Conservation (phyloP, 75 land plant species). For the Picea glauca region DNA sequence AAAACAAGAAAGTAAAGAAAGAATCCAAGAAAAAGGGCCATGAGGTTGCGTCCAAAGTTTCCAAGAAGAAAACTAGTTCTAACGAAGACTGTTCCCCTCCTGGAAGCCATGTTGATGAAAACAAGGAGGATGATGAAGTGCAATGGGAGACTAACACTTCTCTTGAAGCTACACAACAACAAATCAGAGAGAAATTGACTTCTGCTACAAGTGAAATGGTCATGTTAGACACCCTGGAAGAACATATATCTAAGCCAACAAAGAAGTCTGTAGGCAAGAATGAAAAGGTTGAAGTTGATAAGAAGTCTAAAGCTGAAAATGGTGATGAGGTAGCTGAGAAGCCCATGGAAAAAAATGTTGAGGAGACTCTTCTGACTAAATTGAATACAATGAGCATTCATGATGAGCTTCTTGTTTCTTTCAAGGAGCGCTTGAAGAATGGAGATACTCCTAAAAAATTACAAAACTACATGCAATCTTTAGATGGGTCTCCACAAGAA, state of each 20-base stretch:
- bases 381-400: conserved; percentile 13
- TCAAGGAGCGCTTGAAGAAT: conserved; percentile 58
- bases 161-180: no score
- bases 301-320: conserved; percentile 11
- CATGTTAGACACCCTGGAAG: conserved; percentile 49
- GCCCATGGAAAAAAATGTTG: not conserved
- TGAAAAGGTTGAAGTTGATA: conserved; percentile 13
- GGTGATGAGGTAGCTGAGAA: conserved; percentile 11
- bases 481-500: conserved; percentile 39
- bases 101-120: conserved; percentile 43
- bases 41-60: conserved; percentile 20
- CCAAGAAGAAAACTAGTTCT: conserved; percentile 42
- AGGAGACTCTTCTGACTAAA: not conserved
- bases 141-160: no score
- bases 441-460: conserved; percentile 54
- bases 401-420: conserved; percentile 29
- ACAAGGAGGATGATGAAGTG: no score
- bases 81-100: conserved; percentile 79
- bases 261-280: conserved; percentile 14
- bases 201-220: conserved; percentile 94
- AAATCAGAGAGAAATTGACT: conserved; percentile 56
- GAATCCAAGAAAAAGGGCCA: conserved; percentile 57
- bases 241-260: conserved; percentile 14
- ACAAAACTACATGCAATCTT: conserved; percentile 26
- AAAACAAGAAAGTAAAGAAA: conserved; percentile 71